phyloP scores from a whole-genome alignment of 176 grass and related monocot genomes.

The Miscanthus lutarioriparius region DNA sequence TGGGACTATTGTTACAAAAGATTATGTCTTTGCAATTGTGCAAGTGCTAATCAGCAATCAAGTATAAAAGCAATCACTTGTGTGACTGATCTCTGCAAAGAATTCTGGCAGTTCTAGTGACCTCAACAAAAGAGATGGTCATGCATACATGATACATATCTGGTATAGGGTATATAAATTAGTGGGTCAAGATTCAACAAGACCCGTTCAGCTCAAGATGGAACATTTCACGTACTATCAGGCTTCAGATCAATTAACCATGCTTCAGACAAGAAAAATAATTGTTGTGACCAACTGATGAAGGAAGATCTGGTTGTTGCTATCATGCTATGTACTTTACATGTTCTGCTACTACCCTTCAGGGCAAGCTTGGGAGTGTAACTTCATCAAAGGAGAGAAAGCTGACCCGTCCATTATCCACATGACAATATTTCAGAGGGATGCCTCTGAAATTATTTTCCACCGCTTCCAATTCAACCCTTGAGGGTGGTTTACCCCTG shows the following conservation, averaged over 20 bases:
- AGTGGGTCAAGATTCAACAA: background rate
- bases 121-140: background rate
- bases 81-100: background rate
- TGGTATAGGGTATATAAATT: background rate
- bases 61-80: background rate
- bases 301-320: background rate
- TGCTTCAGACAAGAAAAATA: background rate
- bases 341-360: conserved; percentile 28
- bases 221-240: background rate
- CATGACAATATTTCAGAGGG: conserved; percentile 61
- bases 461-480: conserved; percentile 42
- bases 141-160: background rate
- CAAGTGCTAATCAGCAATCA: background rate
- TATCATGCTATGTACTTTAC: background rate
- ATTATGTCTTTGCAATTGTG: background rate
- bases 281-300: background rate
- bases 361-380: conserved; percentile 50
- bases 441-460: conserved; percentile 42
- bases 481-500: conserved; percentile 55
- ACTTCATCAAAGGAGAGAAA: conserved; percentile 58
- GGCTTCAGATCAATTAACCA: background rate
- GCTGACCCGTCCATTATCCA: conserved; percentile 54
- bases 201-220: background rate
- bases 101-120: background rate
- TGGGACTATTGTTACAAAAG: background rate